A percentile compares a stretch with the other conserved stretches of the same genome.
Conservation (phyloP, 495 filamentous ascomycete genomes). For the Aspergillus nanangensis region DNA sequence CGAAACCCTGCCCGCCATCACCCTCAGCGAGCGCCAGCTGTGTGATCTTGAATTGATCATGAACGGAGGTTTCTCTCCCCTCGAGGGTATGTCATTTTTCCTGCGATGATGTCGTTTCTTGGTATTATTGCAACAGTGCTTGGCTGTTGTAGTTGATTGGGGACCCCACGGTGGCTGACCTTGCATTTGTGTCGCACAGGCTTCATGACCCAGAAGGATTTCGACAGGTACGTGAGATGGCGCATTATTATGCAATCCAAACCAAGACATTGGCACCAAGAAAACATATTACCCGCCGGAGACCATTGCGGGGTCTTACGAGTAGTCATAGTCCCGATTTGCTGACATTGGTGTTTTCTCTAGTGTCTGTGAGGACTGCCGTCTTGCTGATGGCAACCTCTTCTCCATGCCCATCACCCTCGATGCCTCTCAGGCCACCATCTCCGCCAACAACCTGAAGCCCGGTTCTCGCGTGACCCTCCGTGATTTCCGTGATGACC, state of each 20-base stretch:
- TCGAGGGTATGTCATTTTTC: constrained; percentile 69
- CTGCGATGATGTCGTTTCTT: neutral
- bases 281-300: no score
- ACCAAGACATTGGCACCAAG: neutral
- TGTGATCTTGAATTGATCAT: constrained; percentile 96
- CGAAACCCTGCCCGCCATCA: constrained; percentile 78
- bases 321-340: neutral
- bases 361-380: constrained; percentile 82
- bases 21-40: constrained; percentile 86
- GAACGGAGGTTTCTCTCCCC: constrained; percentile 93
- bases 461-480: constrained; percentile 77
- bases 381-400: constrained; percentile 83
- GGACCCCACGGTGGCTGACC: constrained; percentile 29
- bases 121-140: constrained; percentile 1
- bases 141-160: constrained; percentile 19
- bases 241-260: neutral
- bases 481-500: constrained; percentile 93
- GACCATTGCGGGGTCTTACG: no score
- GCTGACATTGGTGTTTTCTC: constrained; percentile 5
- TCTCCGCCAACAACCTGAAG: constrained; percentile 69
- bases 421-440: constrained; percentile 69
- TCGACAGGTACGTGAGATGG: constrained; percentile 65
- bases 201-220: constrained; percentile 96
- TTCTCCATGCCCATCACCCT: constrained; percentile 98
- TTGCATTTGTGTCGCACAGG: constrained; percentile 48